Percentiles rank a stretch among this genome's conserved stretches.
These are phyloP conservation scores for Hemisphaericaspora nanyangensis DNA, from an alignment of 805 yeast genomes.

Conservation along the genomic window DNA sequence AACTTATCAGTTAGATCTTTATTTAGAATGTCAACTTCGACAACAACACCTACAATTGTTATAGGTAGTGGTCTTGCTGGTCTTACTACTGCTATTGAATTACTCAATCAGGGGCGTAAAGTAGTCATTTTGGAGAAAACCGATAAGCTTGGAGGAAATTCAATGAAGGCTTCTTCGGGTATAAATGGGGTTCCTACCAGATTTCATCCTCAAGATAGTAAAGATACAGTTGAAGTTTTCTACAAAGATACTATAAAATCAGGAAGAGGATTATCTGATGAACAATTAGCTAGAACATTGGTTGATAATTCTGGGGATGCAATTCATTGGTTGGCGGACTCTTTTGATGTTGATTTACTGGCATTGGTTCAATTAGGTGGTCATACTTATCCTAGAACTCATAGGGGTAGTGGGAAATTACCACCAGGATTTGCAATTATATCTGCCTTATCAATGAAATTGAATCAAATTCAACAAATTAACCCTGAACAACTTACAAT, in stretches of 20 bases:
- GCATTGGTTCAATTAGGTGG: constrained; percentile 37
- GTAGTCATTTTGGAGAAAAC: constrained; percentile 50
- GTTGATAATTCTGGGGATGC: constrained; percentile 26
- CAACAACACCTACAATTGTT: constrained; percentile 22
- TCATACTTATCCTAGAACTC: constrained; percentile 38
- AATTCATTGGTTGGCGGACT: constrained; percentile 28
- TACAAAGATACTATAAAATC: constrained; percentile 27
- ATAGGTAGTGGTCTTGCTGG: constrained; percentile 61
- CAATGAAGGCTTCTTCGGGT: constrained; percentile 60
- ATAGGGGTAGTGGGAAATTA: constrained; percentile 37
- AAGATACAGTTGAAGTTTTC: constrained; percentile 26
- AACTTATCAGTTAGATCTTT: not conserved
- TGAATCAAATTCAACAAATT: constrained; percentile 28
- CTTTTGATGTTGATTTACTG: constrained; percentile 24
- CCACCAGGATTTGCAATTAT: constrained; percentile 63
- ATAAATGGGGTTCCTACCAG: constrained; percentile 44
- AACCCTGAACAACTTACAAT: constrained; percentile 12
- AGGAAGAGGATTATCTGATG: constrained; percentile 27
- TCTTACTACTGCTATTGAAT: constrained; percentile 39
- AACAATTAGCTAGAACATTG: constrained; percentile 21
- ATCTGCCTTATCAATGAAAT: constrained; percentile 37
- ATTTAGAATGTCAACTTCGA: not conserved
- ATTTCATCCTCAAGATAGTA: constrained; percentile 17
- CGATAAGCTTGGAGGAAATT: constrained; percentile 51
- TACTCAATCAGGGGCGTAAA: constrained; percentile 32